Base-by-base conservation (phyloP, 306 rosid species). In the Rosa persica region DNA sequence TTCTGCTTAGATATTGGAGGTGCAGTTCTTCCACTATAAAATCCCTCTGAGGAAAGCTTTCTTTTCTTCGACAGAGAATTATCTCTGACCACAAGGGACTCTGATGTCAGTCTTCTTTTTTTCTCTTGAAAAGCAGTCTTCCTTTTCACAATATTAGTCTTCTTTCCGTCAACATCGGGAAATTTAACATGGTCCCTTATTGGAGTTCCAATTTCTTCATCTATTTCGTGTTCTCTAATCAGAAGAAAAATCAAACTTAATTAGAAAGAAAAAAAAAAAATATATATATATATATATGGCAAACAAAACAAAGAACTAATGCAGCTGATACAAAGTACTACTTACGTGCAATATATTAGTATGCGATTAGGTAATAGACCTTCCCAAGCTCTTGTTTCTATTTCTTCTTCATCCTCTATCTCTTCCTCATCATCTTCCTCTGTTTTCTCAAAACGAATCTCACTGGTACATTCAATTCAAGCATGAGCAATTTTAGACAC, bases 331-430 rank as follows among this genome's bases (percentile, higher is more conserved):
- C 15, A 6, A 44, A 62, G 48, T 42, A 42, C 72, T 65, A 89
- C 98, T 91, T 91, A 95, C 98, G 82, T 77, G 90, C 99, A 95
- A 82, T 91, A 95, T 75, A 93, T 95, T 66, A 95, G 90, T 70
- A 95, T 83, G 54, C 97, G 96, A 60, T 88, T 89, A 78, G 97
- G 96, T 78, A 95, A 77, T 70, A 95, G 89, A 55, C 11, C 73
- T 81, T 87, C 88, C 99, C 99, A 95, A 25, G 98, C 99, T 89
- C 98, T 91, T 43, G 78, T 47, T 30, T 68, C 38, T 62, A 75
- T 27, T 30, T 19, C 90, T 65, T 87, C 89, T 1, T 81, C 61
- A 7, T 55, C 89, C 75, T 76, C 93, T 12, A 1, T 19, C 76
- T 57, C 96, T 46, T 87, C 78, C 68, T 22, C 22, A 13, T 57